Conservation (phyloP, 139 green algal genomes). For the Klebsormidium nitens region DNA sequence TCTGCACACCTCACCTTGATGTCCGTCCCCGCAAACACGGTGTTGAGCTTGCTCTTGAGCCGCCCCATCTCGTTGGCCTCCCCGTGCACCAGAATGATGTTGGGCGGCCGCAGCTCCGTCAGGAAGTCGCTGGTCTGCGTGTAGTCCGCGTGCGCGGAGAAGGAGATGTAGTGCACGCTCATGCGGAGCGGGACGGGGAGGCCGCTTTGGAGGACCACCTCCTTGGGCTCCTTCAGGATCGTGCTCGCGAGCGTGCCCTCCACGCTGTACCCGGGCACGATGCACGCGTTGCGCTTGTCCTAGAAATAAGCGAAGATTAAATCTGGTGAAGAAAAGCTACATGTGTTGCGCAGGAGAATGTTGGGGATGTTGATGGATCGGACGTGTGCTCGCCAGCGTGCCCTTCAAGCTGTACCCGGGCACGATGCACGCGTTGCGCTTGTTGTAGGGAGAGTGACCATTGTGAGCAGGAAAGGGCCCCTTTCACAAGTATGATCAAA, state of each 20-base stretch:
- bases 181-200: conserved; percentile 70
- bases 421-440: conserved; percentile 88
- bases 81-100: conserved; percentile 95
- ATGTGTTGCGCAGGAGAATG: too few relatives aligned
- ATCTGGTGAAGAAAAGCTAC: too few relatives aligned
- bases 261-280: conserved; percentile 93
- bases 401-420: conserved; percentile 90
- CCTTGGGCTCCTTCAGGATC: conserved; percentile 74
- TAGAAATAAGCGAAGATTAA: neutral
- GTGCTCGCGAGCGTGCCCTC: conserved; percentile 92
- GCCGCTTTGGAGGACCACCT: conserved; percentile 43
- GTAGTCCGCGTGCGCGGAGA: conserved; percentile 96
- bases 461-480: too few relatives aligned
- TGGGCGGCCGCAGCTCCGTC: conserved; percentile 65
- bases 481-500: too few relatives aligned
- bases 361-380: too few relatives aligned
- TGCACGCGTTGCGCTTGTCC: conserved; percentile 70
- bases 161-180: conserved; percentile 89
- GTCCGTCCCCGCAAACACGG: conserved; percentile 19
- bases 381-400: conserved; percentile 87
- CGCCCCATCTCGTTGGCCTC: conserved; percentile 81
- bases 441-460: too few relatives aligned
- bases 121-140: conserved; percentile 93
- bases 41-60: conserved; percentile 51
- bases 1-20: neutral